Conservation (phyloP, 2,329 filamentous ascomycete species). For the Apiospora malaysiana region DNA sequence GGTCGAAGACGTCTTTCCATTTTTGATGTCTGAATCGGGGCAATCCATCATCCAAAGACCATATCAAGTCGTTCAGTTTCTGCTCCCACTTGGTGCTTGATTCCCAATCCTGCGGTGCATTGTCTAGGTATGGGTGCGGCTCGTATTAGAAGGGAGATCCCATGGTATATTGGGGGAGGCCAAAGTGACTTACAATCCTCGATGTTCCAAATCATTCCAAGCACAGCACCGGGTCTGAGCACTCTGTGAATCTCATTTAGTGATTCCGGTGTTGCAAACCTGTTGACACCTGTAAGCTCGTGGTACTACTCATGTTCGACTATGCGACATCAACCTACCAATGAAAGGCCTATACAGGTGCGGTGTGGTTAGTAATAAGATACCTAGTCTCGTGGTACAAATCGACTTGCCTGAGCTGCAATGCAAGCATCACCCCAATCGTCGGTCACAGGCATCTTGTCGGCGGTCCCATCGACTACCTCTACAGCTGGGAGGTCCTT, state of each 20-base stretch:
- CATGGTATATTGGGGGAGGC: neutral
- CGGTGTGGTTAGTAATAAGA: neutral
- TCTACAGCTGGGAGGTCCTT: conserved; percentile 63
- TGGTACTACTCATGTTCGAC: neutral
- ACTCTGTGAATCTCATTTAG: conserved; percentile 72
- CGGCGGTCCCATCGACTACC: conserved; percentile 63
- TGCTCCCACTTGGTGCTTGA: conserved; percentile 66
- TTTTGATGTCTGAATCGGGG: conserved; percentile 68
- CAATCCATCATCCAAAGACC: conserved; percentile 60
- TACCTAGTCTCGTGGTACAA: neutral
- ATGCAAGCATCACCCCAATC: conserved; percentile 70
- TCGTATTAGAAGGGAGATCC: neutral
- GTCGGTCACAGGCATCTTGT: conserved; percentile 58
- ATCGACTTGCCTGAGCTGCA: conserved; percentile 66
- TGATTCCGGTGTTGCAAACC: conserved; percentile 71
- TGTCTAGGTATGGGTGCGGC: conserved; percentile 50
- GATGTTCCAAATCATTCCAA: conserved; percentile 77
- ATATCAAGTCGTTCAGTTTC: conserved; percentile 63
- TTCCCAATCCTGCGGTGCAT: conserved; percentile 63
- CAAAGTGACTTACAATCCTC: conserved; percentile 64
- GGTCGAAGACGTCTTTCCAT: conserved; percentile 70
- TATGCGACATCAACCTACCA: conserved; percentile 53
- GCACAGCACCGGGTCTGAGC: conserved; percentile 61
- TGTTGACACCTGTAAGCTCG: conserved; percentile 35
- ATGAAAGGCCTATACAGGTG: conserved; percentile 44